A percentile compares a stretch with the other conserved stretches of the same genome.
These are phyloP conservation scores for Toxicodendron radicans DNA, from an alignment of 345 rosid species.

Conservation along the genomic window DNA sequence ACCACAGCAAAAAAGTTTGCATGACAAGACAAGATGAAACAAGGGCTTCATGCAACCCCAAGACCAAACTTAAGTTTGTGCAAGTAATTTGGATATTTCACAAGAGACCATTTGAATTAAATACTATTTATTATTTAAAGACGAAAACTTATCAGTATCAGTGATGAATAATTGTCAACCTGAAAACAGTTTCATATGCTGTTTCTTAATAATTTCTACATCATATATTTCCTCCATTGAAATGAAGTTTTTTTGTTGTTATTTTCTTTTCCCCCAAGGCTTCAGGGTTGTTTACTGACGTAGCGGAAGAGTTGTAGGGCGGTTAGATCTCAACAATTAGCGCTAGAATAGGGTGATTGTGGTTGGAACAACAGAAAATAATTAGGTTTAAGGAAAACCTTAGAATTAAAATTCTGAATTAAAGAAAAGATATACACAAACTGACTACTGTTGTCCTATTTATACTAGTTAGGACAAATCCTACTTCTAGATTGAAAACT, in stretches of 20 bases:
- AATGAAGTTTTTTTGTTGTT: not conserved
- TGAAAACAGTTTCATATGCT: not conserved
- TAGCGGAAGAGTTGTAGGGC: no score
- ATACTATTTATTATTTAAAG: not conserved
- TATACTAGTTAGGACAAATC: no score
- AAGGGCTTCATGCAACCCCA: not conserved
- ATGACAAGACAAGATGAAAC: not conserved
- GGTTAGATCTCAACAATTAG: no score
- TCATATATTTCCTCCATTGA: not conserved
- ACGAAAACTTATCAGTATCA: not conserved
- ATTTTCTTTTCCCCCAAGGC: not conserved
- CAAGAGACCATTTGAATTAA: not conserved
- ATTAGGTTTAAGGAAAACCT: no score
- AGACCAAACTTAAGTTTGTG: not conserved
- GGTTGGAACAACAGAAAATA: no score
- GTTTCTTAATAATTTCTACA: not conserved
- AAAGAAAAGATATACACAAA: no score
- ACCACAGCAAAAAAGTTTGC: not conserved
- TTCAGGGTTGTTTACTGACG: not conserved
- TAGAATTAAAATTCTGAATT: no score
- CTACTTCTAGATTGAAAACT: no score
- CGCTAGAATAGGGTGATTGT: no score
- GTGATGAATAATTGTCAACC: not conserved
- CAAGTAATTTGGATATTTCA: not conserved
- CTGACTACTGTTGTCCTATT: no score